Evolutionary conservation across 2,329 filamentous ascomycete species (phyloP), one percentile per base, ranked within the genome.

Genomic region (Trichoderma lentiforme): DNA sequence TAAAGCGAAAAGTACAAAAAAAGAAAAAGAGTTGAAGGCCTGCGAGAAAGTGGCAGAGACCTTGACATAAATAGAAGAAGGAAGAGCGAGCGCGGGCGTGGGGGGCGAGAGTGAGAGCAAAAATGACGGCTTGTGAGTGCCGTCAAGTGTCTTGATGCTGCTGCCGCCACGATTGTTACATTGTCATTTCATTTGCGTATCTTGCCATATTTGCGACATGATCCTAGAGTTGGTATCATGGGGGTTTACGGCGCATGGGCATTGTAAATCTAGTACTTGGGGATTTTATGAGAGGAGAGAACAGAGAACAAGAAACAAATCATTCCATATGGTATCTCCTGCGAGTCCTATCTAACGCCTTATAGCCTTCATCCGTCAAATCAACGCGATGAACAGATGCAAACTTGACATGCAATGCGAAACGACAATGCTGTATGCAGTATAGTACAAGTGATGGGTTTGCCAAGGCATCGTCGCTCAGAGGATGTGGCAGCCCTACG

Each of bases 191-290:
- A 39, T 51, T 53, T 57, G 65, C 57, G 47, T 28, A 39, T 47
- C 30, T 24, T 70, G 57, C 67, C 57, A 30, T 63, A 36, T 34
- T 43, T 43, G 51, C 51, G 53, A 43, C 36, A 26, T 66, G 58
- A 34, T 66, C 28, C 36, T 60, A 47, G 6, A 61, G 18, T 58
- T 58, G 28, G 63, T 75, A 76, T 77, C 73, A 78, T 72, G 76
- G 74, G 75, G 74, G 75, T 74, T 73, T 76, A 56, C 71, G 77
- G 77, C 77, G 77, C 76, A 79, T 75, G 75, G 77, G 74, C 72
- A 74, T 76, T 62, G 43, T 60, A 63, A 32, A 69, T 71, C 43
- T 66, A 57, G n/a, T 51, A 61, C 60, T 70, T 64, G 67, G 61
- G 12, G 30, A 14, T 43, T 56, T 56, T 32, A 56, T 32, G n/a